These are phyloP conservation scores for Chaetomium strumarium DNA, from an alignment of 2,329 filamentous ascomycete genomes.

Conservation along the genomic window DNA sequence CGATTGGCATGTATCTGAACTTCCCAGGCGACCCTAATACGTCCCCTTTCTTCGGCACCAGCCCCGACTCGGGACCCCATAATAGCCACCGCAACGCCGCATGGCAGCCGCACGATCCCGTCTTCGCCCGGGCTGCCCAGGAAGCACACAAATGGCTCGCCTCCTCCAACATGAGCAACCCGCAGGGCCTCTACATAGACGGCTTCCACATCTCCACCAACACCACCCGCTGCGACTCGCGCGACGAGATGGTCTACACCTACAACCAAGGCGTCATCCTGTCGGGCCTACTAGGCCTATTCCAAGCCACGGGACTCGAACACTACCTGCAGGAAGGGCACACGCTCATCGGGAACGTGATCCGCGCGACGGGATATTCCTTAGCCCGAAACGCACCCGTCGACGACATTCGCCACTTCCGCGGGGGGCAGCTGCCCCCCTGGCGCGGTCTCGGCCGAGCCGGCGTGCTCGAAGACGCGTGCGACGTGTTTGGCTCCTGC, in stretches of 20 bases:
- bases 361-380: slow-evolving; percentile 72
- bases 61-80: slow-evolving; percentile 15
- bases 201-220: slow-evolving; percentile 78
- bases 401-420: slow-evolving; percentile 31
- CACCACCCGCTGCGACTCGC: slow-evolving; percentile 68
- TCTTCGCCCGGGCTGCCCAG: slow-evolving; percentile 67
- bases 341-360: slow-evolving; percentile 64
- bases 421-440: slow-evolving; percentile 36
- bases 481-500: slow-evolving; percentile 68
- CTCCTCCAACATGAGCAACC: slow-evolving; percentile 73
- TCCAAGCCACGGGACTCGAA: slow-evolving; percentile 66
- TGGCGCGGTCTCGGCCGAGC: slow-evolving; percentile 74
- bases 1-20: slow-evolving; percentile 81
- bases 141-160: slow-evolving; percentile 77
- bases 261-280: slow-evolving; percentile 94
- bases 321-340: slow-evolving; percentile 76
- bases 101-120: slow-evolving; percentile 44
- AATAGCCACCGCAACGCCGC: slow-evolving; percentile 31
- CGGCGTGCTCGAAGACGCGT: slow-evolving; percentile 78
- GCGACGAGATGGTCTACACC: slow-evolving; percentile 87
- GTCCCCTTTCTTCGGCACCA: slow-evolving; percentile 51
- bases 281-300: slow-evolving; percentile 73
- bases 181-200: slow-evolving; percentile 70
- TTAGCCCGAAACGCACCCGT: slow-evolving; percentile 37
- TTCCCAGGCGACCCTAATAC: slow-evolving; percentile 75